These are phyloP conservation scores for Ustilago vetiveriae DNA, from an alignment of 1,284 basidiomycete species.

Conservation along the genomic window DNA sequence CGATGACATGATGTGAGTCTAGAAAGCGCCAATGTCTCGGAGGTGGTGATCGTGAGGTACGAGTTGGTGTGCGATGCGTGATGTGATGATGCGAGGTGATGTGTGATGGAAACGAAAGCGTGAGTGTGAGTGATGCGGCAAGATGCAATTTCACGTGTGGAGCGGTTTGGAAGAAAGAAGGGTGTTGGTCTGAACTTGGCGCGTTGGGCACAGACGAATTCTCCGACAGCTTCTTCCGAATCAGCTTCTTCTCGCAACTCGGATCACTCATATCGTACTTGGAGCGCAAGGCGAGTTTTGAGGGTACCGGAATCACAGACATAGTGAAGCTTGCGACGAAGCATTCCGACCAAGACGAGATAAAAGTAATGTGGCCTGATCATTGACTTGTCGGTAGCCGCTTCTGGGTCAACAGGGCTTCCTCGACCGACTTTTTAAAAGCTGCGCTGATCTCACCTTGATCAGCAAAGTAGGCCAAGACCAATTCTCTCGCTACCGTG, in stretches of 20 bases:
- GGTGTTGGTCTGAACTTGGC: neutral
- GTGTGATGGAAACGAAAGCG: neutral
- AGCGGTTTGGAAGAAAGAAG: neutral
- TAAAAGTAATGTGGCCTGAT: too few relatives aligned
- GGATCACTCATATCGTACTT: too few relatives aligned
- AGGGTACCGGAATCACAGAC: neutral
- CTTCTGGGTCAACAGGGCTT: slow-evolving; percentile 13
- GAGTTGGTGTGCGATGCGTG: neutral
- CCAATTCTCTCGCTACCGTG: slow-evolving; percentile 51
- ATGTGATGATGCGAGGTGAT: neutral
- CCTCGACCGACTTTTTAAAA: slow-evolving; percentile 41
- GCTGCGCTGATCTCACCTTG: slow-evolving; percentile 50
- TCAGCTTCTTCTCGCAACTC: too few relatives aligned
- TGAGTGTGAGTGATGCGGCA: too few relatives aligned
- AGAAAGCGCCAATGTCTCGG: neutral
- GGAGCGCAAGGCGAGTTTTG: neutral
- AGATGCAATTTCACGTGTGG: neutral
- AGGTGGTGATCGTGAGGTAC: neutral
- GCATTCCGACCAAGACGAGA: too few relatives aligned
- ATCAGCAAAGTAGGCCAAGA: slow-evolving; percentile 63
- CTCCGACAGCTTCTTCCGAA: too few relatives aligned
- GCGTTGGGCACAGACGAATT: too few relatives aligned
- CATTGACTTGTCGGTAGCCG: neutral
- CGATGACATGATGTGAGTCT: slow-evolving; percentile 19
- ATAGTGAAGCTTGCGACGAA: too few relatives aligned